phyloP scores from a whole-genome alignment of 805 yeast species.

The Ogataea nitratoaversa region DNA sequence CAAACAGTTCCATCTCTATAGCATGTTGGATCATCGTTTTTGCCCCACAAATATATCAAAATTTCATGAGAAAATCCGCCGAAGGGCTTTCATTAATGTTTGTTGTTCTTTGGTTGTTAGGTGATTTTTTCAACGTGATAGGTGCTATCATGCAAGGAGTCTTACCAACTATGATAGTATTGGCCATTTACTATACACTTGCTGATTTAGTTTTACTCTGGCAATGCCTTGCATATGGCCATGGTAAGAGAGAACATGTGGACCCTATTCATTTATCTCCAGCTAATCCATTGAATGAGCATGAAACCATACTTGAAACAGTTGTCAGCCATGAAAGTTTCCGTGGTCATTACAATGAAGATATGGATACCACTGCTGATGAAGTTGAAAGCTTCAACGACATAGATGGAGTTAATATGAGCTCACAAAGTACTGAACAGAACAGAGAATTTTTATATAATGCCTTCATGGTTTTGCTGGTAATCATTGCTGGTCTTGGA shows the following conservation, averaged over 20 bases:
- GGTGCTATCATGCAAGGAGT: constrained; percentile 91
- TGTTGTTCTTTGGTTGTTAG: constrained; percentile 86
- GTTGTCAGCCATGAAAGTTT: constrained; percentile 43
- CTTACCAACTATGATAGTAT: constrained; percentile 87
- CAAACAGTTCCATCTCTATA: constrained; percentile 70
- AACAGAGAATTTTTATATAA: constrained; percentile 29
- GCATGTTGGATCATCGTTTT: constrained; percentile 98
- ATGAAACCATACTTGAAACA: constrained; percentile 54
- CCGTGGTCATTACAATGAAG: constrained; percentile 18
- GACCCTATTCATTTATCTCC: constrained; percentile 83
- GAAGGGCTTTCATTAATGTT: constrained; percentile 88
- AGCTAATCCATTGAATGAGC: constrained; percentile 77
- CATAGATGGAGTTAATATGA: constrained; percentile 27
- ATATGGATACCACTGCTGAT: constrained; percentile 15
- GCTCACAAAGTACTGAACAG: constrained; percentile 10
- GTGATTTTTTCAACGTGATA: constrained; percentile 88
- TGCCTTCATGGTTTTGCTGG: constrained; percentile 56
- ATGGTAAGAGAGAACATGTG: constrained; percentile 44
- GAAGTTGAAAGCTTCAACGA: constrained; percentile 28
- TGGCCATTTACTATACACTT: constrained; percentile 87
- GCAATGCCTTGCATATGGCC: constrained; percentile 81
- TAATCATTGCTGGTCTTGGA: constrained; percentile 72
- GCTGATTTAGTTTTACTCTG: constrained; percentile 82
- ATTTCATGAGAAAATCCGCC: constrained; percentile 76
- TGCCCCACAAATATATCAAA: constrained; percentile 95